Conservation (phyloP, 2,329 filamentous ascomycete species). For the Beauveria rudraprayagi region DNA sequence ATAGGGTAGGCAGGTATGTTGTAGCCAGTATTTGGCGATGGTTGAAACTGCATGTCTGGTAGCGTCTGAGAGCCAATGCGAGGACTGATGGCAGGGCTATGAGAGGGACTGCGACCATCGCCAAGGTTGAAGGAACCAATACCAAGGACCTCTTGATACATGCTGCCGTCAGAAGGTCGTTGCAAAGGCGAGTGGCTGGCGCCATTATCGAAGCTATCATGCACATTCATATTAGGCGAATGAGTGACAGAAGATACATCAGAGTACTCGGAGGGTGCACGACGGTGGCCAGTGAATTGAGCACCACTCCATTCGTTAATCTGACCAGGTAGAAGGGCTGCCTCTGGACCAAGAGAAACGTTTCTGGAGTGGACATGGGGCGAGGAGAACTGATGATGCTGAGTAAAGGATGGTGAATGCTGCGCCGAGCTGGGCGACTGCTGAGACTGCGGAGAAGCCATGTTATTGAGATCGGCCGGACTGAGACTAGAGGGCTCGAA, state of each 20-base stretch:
- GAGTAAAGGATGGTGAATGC: slow-evolving; percentile 50
- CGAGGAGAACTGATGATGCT: slow-evolving; percentile 44
- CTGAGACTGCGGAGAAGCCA: slow-evolving; percentile 47
- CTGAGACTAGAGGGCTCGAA: slow-evolving; percentile 43
- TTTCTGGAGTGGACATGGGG: slow-evolving; percentile 46
- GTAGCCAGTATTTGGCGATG: slow-evolving; percentile 31
- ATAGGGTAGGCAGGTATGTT: slow-evolving; percentile 27
- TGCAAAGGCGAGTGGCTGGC: slow-evolving; percentile 74
- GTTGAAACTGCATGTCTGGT: slow-evolving; percentile 43
- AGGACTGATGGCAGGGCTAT: slow-evolving; percentile 60
- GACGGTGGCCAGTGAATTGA: slow-evolving; percentile 73
- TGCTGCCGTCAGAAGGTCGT: slow-evolving; percentile 58
- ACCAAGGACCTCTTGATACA: slow-evolving; percentile 71
- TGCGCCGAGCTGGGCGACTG: slow-evolving; percentile 46
- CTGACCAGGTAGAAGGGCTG: slow-evolving; percentile 47
- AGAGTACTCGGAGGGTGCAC: slow-evolving; percentile 83
- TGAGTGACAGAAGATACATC: slow-evolving; percentile 81
- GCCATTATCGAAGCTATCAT: slow-evolving; percentile 71
- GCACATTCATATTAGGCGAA: slow-evolving; percentile 71
- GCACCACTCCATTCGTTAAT: slow-evolving; percentile 44
- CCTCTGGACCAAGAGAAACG: slow-evolving; percentile 48
- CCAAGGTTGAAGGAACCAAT: slow-evolving; percentile 76
- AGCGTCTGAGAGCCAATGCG: slow-evolving; percentile 50
- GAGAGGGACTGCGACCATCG: slow-evolving; percentile 75
- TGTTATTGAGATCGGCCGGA: slow-evolving; percentile 41